Conservation (phyloP, 495 filamentous ascomycete species). For the Penicillium tannophilum region DNA sequence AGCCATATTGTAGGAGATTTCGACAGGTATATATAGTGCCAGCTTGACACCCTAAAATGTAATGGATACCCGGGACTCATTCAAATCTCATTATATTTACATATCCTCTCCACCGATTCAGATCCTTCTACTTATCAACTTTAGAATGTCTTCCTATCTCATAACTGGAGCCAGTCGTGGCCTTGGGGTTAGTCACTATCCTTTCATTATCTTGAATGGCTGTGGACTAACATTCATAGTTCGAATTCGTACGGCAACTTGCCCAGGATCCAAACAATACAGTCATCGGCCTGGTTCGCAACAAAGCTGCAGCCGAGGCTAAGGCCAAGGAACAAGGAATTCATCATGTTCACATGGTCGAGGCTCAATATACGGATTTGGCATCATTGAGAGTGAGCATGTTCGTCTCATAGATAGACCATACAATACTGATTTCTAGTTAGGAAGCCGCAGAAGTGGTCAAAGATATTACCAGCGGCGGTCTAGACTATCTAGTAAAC, state of each 20-base stretch:
- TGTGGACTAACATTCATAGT: background rate
- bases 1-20: too few species aligned
- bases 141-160: conserved; percentile 38
- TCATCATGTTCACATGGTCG: conserved; percentile 50
- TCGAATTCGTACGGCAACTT: conserved; percentile 32
- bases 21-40: background rate
- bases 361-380: conserved; percentile 46
- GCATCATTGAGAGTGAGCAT: conserved; percentile 30
- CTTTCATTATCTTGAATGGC: background rate
- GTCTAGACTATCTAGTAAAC: conserved; percentile 39
- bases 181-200: conserved; percentile 34
- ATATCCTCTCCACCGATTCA: too few species aligned
- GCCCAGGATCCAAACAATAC: conserved; percentile 37
- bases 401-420: background rate
- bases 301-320: conserved; percentile 35
- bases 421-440: background rate
- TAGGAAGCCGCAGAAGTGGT: conserved; percentile 22
- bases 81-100: too few species aligned
- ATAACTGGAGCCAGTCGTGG: conserved; percentile 42
- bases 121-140: too few species aligned
- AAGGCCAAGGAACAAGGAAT: conserved; percentile 12
- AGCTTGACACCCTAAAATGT: background rate
- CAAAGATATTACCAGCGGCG: conserved; percentile 29
- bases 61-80: too few species aligned
- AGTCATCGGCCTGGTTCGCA: conserved; percentile 47